Conservation (phyloP, 2,329 filamentous ascomycete genomes). For the Elsinoe fawcettii region DNA sequence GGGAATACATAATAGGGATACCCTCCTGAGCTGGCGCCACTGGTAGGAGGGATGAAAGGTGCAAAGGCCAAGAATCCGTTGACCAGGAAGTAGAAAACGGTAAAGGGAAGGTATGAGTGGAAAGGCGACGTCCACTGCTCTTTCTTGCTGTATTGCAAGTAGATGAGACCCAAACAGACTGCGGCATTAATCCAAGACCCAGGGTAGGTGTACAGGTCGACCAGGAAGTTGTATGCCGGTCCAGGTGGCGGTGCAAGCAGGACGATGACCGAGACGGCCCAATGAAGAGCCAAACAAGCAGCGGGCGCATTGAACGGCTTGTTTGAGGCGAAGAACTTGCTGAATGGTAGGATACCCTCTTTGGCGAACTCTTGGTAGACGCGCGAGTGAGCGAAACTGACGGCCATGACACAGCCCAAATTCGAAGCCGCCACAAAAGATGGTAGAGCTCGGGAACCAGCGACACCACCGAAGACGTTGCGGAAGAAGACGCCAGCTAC, state of each 20-base stretch:
- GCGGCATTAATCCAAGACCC: constrained; percentile 5
- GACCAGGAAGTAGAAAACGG: constrained; percentile 45
- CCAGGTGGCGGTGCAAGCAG: constrained; percentile 61
- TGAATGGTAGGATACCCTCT: constrained; percentile 59
- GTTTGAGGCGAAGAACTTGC: constrained; percentile 56
- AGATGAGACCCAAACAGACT: background rate
- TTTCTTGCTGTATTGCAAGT: constrained; percentile 9
- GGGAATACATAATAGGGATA: constrained; percentile 13
- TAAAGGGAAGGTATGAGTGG: constrained; percentile 43
- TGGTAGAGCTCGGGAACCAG: constrained; percentile 49
- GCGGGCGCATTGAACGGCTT: constrained; percentile 56
- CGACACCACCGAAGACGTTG: constrained; percentile 45
- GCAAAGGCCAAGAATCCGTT: constrained; percentile 47
- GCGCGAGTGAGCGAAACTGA: constrained; percentile 62
- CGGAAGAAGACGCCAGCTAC: constrained; percentile 52
- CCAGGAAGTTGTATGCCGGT: constrained; percentile 57
- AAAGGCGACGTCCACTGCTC: constrained; percentile 42
- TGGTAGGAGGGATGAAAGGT: constrained; percentile 44
- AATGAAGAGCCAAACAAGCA: constrained; percentile 53
- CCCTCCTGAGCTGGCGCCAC: constrained; percentile 22
- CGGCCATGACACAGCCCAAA: constrained; percentile 58
- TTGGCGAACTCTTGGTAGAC: constrained; percentile 59
- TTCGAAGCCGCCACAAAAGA: constrained; percentile 62
- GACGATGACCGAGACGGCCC: constrained; percentile 55
- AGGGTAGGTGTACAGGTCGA: constrained; percentile 33